phyloP scores from a whole-genome alignment of 805 yeast genomes.

The Brettanomyces custersianus region DNA sequence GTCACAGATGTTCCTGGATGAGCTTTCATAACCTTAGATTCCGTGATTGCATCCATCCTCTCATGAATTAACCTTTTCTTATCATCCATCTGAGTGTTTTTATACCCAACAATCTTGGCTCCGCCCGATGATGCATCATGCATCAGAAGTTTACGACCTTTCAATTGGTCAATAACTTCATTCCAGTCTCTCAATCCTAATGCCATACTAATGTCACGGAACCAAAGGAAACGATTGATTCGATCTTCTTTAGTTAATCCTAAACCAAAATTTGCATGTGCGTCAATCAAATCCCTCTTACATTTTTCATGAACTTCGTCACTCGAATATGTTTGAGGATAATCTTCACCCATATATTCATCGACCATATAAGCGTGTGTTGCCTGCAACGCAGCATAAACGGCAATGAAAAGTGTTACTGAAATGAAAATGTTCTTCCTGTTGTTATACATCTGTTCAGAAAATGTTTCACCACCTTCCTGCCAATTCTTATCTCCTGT shows the following conservation, averaged over 20 bases:
- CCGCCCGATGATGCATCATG: background rate
- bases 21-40: background rate
- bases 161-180: constrained; percentile 13
- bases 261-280: constrained; percentile 43
- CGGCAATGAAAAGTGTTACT: constrained; percentile 17
- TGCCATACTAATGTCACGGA: constrained; percentile 28
- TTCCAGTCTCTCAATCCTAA: constrained; percentile 18
- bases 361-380: constrained; percentile 22
- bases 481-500: constrained; percentile 18
- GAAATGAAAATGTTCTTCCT: constrained; percentile 20
- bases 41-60: background rate
- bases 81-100: background rate
- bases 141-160: constrained; percentile 9
- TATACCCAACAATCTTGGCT: background rate
- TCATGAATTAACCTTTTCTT: constrained; percentile 3
- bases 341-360: constrained; percentile 23
- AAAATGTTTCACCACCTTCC: constrained; percentile 16
- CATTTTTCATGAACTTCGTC: constrained; percentile 29
- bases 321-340: constrained; percentile 11
- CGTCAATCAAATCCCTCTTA: constrained; percentile 30
- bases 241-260: constrained; percentile 42
- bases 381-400: constrained; percentile 23
- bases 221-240: constrained; percentile 50
- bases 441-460: constrained; percentile 21
- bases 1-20: no score